Conservation (phyloP, 2,329 filamentous ascomycete genomes). For the Fusarium fujikuroi region DNA sequence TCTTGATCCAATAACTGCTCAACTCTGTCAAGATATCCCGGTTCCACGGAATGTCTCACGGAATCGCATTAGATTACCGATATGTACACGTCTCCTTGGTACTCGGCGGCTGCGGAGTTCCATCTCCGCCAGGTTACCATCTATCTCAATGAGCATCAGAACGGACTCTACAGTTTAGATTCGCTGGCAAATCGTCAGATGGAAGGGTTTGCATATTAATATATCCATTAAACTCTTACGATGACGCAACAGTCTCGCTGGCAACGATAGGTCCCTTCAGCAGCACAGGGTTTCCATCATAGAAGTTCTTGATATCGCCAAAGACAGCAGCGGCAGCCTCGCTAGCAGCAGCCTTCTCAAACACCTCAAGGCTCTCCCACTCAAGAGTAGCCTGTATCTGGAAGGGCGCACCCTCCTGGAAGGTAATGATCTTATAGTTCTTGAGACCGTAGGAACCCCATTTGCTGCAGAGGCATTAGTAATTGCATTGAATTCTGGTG, state of each 20-base stretch:
- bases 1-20: background rate
- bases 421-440: slow-evolving; percentile 36
- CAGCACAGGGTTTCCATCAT: slow-evolving; percentile 27
- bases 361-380: slow-evolving; percentile 37
- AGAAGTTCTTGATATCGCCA: slow-evolving; percentile 40
- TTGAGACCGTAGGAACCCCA: slow-evolving; percentile 36
- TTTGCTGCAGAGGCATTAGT: slow-evolving; percentile 9
- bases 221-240: background rate
- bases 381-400: slow-evolving; percentile 42
- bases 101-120: background rate
- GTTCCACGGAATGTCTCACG: background rate
- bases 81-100: background rate
- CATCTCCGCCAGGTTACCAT: background rate
- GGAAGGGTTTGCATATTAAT: background rate
- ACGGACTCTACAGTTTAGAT: background rate
- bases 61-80: background rate
- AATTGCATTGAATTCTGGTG: background rate
- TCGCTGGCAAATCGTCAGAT: background rate
- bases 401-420: slow-evolving; percentile 30
- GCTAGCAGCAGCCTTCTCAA: slow-evolving; percentile 22
- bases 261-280: slow-evolving; percentile 37
- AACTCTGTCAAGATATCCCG: background rate
- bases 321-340: slow-evolving; percentile 22
- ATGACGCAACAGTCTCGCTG: slow-evolving; percentile 4
- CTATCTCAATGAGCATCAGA: background rate